Conservation (phyloP, 345 rosid species). For the Hibiscus mutabilis region DNA sequence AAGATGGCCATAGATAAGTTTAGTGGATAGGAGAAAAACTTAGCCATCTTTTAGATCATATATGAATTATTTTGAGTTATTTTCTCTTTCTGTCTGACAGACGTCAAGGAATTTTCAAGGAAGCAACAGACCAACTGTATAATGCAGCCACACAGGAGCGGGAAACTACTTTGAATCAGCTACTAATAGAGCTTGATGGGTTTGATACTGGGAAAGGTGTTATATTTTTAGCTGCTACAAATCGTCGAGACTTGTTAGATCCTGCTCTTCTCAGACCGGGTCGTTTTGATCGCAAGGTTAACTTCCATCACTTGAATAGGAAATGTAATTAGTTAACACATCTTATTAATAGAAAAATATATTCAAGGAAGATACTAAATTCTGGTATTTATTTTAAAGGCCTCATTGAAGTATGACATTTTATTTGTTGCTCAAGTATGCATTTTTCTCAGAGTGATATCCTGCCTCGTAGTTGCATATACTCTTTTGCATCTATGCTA, state of each 20-base stretch:
- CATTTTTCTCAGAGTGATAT: not conserved
- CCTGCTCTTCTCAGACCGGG: constrained; percentile 97
- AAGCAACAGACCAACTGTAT: constrained; percentile 62
- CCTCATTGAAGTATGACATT: not conserved
- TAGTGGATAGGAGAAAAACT: not conserved
- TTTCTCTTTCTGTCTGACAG: constrained; percentile 29
- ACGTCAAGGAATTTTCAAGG: constrained; percentile 89
- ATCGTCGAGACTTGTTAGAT: constrained; percentile 84
- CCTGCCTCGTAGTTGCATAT: not conserved
- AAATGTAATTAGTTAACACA: not conserved
- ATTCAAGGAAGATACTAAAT: not conserved
- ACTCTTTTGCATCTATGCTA: not conserved
- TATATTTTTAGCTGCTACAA: constrained; percentile 90
- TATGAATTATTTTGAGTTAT: constrained; percentile 7
- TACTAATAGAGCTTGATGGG: constrained; percentile 93
- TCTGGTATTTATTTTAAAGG: not conserved
- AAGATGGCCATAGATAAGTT: not conserved
- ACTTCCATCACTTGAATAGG: constrained; percentile 19
- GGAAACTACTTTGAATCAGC: constrained; percentile 94
- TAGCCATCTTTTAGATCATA: not conserved
- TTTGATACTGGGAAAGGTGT: constrained; percentile 98
- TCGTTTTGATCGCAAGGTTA: constrained; percentile 95
- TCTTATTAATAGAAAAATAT: not conserved
- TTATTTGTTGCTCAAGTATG: not conserved
- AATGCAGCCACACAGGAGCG: constrained; percentile 97